Base-by-base conservation (phyloP, 768 basidiomycete species). In the Suillus variegatus region DNA sequence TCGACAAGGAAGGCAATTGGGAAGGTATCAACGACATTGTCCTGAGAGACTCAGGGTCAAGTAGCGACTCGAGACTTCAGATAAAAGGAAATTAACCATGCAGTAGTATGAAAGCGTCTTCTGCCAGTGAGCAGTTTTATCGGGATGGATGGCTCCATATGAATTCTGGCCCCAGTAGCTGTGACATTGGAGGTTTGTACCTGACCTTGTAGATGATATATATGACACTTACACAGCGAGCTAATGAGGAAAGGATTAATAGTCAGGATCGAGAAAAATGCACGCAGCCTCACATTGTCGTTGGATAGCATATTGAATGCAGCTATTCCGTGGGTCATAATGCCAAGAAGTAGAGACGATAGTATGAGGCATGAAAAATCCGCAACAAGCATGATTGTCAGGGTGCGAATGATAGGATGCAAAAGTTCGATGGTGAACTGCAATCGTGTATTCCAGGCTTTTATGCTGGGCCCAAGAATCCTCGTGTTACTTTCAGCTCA, bases 1-100 rank as follows among this genome's bases (percentile, higher is more conserved):
- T 84, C 80, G 68, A 84, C 76, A 43, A 90, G 66, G 74, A 89
- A 90, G 2, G 88, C 88, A 49, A 90, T 65, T 0, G 88, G 89
- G 57, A 90, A 78, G 49, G 78, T 83, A 66, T 90, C 82, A 57
- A 90, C 84, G 5, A 81, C 76, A 72, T 82, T 75, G 70, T 90
- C 89, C 83, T 87, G 68, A 5, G 5, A 38, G 18, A 54, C 18
- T 20, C 18, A 10, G 10, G 18, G 52, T 54, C 52, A 54, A 32
- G 18, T 10, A 3, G 52, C 32, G 32, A 54, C 52, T 32, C 18
- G 28, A 32, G 35, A 32, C 18, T 35, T 54, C 18, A 54, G 32
- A 54, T 35, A 20, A 10, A 54, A 32, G 5, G 18, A 20, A 54
- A 54, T 35, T 20, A 20, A 72, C 75, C 44, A 65, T 63, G n/a